Base-by-base conservation (phyloP, 371 early-diverging fungal genomes). In the Apophysomyces elegans region DNA sequence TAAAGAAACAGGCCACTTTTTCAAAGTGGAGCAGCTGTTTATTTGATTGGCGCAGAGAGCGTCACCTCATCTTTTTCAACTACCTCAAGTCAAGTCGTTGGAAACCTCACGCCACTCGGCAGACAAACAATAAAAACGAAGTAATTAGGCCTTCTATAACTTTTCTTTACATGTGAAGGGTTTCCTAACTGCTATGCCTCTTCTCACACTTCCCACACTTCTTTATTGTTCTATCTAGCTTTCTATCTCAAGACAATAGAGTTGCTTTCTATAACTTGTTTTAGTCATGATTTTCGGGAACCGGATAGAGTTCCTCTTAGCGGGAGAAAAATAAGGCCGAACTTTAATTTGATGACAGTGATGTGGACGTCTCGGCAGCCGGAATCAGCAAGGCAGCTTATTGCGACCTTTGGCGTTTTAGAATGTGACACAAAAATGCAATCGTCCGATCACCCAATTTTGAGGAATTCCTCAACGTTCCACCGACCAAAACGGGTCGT, bases 21-120 rank as follows among this genome's bases (percentile, higher is more conserved):
- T 36, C n/a, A 50, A 50, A 21, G 21, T 21, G 9, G 7, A 7
- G 26, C 50, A 14, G 47, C 43, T 39, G 44, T 50, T 50, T 45
- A 58, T 32, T 18, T 65, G 65, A 65, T 65, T 65, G 65, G 65
- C 43, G 37, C 37, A 41, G 45, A 16, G 38, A 14, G 37, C 44
- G 59, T 65, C 65, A 65, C 65, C 65, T 65, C 65, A 65, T 65
- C 59, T 65, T 65, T 65, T 65, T 46, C 58, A 65, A 59, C 65
- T 65, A 18, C 50, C 50, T 50, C 50, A 50, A 50, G 50, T 7
- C 50, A 50, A 50, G 21, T n/a, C 9, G 21, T 18, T 50, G n/a
- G 47, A 50, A 50, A 50, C 50, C 50, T 50, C 50, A 50, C 50
- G 50, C 50, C 50, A 50, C 50, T 50, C 50, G 50, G 50, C n/a